Conservation (phyloP, 2,329 filamentous ascomycete species). For the Fusarium irregulare region DNA sequence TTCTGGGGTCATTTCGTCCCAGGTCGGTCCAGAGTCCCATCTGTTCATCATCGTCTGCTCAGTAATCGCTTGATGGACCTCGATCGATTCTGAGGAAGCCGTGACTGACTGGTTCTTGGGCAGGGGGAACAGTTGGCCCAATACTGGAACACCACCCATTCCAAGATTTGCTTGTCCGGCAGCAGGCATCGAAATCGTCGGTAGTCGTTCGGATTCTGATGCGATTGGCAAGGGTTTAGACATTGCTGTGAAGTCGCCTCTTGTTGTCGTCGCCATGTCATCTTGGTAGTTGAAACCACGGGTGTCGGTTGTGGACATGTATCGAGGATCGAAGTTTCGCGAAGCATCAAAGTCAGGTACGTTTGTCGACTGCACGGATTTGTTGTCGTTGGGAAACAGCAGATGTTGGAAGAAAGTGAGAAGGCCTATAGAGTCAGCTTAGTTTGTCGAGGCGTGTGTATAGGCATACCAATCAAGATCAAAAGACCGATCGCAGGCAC, state of each 20-base stretch:
- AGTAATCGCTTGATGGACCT: conserved; percentile 39
- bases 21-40: conserved; percentile 59
- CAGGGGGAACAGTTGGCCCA: conserved; percentile 57
- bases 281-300: conserved; percentile 61
- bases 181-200: conserved; percentile 53
- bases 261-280: conserved; percentile 59
- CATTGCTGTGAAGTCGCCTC: conserved; percentile 41
- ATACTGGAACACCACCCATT: conserved; percentile 54
- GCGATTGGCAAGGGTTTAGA: conserved; percentile 20
- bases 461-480: conserved; percentile 59
- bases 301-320: conserved; percentile 55
- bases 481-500: conserved; percentile 63
- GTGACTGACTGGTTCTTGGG: conserved; percentile 49
- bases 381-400: conserved; percentile 16
- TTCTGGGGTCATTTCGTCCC: conserved; percentile 59
- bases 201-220: conserved; percentile 47
- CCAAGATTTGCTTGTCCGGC: conserved; percentile 52
- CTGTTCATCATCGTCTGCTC: conserved; percentile 58
- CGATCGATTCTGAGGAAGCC: conserved; percentile 21
- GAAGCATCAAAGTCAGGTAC: conserved; percentile 20
- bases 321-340: conserved; percentile 31
- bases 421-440: conserved; percentile 39
- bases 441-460: background rate
- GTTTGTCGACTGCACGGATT: conserved; percentile 1
- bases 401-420: conserved; percentile 53